Evolutionary conservation across 371 early-diverging fungal genomes (phyloP), one percentile per base, ranked within the genome.

Genomic region (Mucor saturninus): DNA sequence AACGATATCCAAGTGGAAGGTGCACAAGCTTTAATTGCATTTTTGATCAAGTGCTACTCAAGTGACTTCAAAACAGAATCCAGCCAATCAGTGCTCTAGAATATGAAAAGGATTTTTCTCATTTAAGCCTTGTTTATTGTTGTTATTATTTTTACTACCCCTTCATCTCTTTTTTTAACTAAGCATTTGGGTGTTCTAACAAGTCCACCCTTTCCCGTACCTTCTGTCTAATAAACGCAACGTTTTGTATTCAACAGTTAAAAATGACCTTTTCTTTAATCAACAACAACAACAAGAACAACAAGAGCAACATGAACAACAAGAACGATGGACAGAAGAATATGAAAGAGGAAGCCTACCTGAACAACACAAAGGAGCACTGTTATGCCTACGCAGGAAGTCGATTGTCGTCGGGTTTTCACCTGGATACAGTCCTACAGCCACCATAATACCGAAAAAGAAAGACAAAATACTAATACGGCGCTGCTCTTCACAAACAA

Each of bases 371-470:
- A 21, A 21, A 21, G 21, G 21, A 21, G 1, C 21, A 21, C 21
- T 21, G 21, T 35, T 35, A 52, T 28, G 46, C 35, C 42, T 54
- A 55, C n/a, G 49, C 37, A 32, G 14, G 38, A 39, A 38, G n/a
- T 11, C n/a, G 28, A 14, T 31, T 55, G 26, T 14, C 15, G 67
- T 62, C 46, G 67, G 67, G 45, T 67, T 67, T 67, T 67, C 52
- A 28, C 52, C 58, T 51, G 62, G 57, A 38, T 32, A 52, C 37
- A 29, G 30, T 28, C 52, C 62, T 67, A n/a, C 62, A 67, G 39
- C 67, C 67, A 54, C 67, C 67, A 30, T 67, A 62, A 62, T 29
- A 49, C 39, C 15, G 39, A 43, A 40, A 39, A 40, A 57, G n/a
- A 56, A 35, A 6, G 28, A 42, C 8, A 32, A 29, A 8, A 30